Evolutionary conservation across 371 early-diverging fungal species (phyloP), one percentile per base, ranked within the genome.

Genomic region (Mucor ambiguus): DNA sequence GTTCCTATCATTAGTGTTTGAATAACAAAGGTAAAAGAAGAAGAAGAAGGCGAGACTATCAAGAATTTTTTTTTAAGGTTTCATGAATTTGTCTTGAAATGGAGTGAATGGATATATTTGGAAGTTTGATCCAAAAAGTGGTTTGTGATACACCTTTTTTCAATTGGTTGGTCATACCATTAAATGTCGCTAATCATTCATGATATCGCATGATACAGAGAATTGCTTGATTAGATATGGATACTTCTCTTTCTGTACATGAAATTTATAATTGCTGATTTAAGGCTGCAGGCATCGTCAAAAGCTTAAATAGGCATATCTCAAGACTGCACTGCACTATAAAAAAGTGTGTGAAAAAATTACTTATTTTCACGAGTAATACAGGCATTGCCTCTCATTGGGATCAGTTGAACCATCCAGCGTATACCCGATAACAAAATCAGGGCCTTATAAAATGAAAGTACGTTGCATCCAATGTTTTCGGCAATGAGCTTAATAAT

Each of bases 61-160:
- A 35, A 35, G 37, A 20, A 8, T 22, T 28, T 14, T 52, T 49
- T 52, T 52, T 52, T 52, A 52, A 28, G 52, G 52, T 28, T 52
- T 28, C 28, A 64, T 8, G 28, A 41, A 11, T 7, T 44, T 63
- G 55, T 63, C 44, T 58, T 20, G 46, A 64, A 64, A 33, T 26
- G 64, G 64, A 64, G 20, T 33, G 49, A 64, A 58, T 64, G 28
- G 44, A 64, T 43, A 48, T 22, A 58, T 58, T 58, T 58, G 58
- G 64, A 35, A 64, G 58, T 64, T 48, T 64, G 33, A 64, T 63
- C 63, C 56, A 41, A 55, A 63, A 52, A 41, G 41, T 41, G 41
- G 18, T 18, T 18, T 41, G 41, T 41, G 41, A 18, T 16, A 41
- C 41, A 11, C 18, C 41, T 41, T 5, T 35, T 35, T 35, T 1